Evolutionary conservation across 2,329 filamentous ascomycete genomes (phyloP), one percentile per base, ranked within the genome.

Genomic region (Aspergillus texensis): DNA sequence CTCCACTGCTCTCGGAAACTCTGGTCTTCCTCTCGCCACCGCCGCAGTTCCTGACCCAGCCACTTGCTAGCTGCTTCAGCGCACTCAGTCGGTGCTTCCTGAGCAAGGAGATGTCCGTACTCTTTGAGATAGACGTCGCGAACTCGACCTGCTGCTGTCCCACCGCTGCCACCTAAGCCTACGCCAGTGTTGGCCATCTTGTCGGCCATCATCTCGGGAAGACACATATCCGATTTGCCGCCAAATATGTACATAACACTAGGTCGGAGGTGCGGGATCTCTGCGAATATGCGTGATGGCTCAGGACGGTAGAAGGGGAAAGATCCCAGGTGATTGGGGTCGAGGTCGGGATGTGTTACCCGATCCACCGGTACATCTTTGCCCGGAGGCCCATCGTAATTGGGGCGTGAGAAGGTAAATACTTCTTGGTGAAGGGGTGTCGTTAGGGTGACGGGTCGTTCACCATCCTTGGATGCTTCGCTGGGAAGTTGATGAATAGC

Each of bases 381-480:
- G 21, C 73, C 71, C 0, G 75, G 74, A 68, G 88, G 90, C 1
- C 92, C 91, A 8, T 91, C 89, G 64, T 80, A 82, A 58, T 80
- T 82, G 14, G 81, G 80, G 5, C 81, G 77, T 4, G 79, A 75
- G 70, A 82, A 83, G 16, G 81, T 82, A 64, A 82, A 82, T 61
- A 95, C 91, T 80, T 96, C 93, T 74, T 97, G 92, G 76, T 96
- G 91, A 71, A 94, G 93, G 0, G 92, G 90, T 0, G 94, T 98
- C 2, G 87, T 86, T 2, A 83, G 83, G 0, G 92, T 94, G 1
- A 93, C 89, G 0, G 85, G 78, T 0, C 88, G 68, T 19, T 70
- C 63, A 30, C 48, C 54, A 41, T 65, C 56, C 26, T 62, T 62
- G 30, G 55, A 46, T 26, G 54, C 34, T 32, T 70, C 63, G 45